Base-by-base conservation (phyloP, 2,329 filamentous ascomycete species). In the Paecilomyces niveus region DNA sequence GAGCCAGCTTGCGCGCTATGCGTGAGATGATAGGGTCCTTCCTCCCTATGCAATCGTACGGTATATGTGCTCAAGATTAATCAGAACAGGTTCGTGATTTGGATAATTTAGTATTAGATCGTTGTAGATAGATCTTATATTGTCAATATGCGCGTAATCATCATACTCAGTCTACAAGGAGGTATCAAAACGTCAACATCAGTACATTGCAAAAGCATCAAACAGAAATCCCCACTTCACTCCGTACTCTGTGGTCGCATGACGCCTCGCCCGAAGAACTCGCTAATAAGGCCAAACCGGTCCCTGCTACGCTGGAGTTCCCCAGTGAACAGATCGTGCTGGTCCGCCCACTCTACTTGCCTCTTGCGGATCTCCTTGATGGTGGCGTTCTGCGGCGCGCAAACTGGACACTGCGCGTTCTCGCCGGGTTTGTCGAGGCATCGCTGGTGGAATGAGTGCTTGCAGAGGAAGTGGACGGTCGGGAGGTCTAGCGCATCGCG, bases 381-480 rank as follows among this genome's bases (percentile, higher is more conserved):
- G 1, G 92, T 94, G 22, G 90, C 86, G 68, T 97, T 97, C 61
- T 90, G 87, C 21, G 85, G 82, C 26, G 89, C 86, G 68, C 94
- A 99, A 33, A 91, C 82, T 9, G 93, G 92, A 71, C 94, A 99
- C 73, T 97, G 92, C 0, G 87, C 83, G 45, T 85, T 80, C 9
- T 84, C 80, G 55, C 87, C 86, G 10, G 80, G 79, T 4, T 81
- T 79, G 69, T 90, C 89, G 50, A 99, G 78, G 73, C 93, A 99
- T 53, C 90, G 83, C 76, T 96, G 90, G 71, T 99, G 94, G 80
- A 97, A 99, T 61, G 88, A 92, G 73, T 99, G 94, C 73, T 96
- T 96, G 79, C 94, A 99, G 62, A 99, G 76, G 72, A 99, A 99
- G 71, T 99, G 94, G 54, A 99, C 92, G 0, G 88, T 90, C 0